Evolutionary conservation across 148 eudicot species (phyloP).

Genomic region (Limonium bicolor): DNA sequence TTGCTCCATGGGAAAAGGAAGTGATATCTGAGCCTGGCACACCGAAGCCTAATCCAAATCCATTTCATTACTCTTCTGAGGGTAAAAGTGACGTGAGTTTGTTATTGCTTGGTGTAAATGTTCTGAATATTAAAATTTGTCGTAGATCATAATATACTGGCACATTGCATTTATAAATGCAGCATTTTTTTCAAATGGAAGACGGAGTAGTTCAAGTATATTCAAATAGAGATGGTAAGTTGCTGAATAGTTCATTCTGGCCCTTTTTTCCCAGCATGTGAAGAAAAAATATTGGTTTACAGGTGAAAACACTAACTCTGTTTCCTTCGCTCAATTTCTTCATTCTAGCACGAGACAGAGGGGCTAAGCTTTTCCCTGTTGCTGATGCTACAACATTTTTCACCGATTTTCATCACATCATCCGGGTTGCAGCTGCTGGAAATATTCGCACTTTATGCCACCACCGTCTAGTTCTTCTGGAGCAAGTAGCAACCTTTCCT

Average conservation of each 20-base stretch:
- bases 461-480: constrained; percentile 81
- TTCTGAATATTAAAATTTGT: not conserved
- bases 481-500: constrained; percentile 44
- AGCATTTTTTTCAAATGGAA: constrained; percentile 96
- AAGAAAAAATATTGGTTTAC: not conserved
- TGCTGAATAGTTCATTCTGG: constrained; percentile 5
- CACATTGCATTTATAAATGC: constrained; percentile 13
- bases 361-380: constrained; percentile 73
- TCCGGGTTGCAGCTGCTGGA: constrained; percentile 94
- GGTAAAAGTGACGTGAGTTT: constrained; percentile 65
- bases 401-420: constrained; percentile 97
- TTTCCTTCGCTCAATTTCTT: not conserved
- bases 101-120: not conserved
- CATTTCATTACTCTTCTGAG: constrained; percentile 56
- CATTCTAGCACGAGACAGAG: constrained; percentile 57
- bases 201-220: constrained; percentile 97
- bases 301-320: constrained; percentile 3
- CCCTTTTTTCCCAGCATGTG: too few species aligned
- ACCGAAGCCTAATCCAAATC: constrained; percentile 81
- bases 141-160: not conserved
- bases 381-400: constrained; percentile 98
- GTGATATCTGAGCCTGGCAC: constrained; percentile 85
- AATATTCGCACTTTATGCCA: constrained; percentile 89
- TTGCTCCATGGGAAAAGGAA: constrained; percentile 95
- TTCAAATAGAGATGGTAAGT: constrained; percentile 72